phyloP scores from a whole-genome alignment of 2,329 filamentous ascomycete species.

The Exophiala aquamarina region DNA sequence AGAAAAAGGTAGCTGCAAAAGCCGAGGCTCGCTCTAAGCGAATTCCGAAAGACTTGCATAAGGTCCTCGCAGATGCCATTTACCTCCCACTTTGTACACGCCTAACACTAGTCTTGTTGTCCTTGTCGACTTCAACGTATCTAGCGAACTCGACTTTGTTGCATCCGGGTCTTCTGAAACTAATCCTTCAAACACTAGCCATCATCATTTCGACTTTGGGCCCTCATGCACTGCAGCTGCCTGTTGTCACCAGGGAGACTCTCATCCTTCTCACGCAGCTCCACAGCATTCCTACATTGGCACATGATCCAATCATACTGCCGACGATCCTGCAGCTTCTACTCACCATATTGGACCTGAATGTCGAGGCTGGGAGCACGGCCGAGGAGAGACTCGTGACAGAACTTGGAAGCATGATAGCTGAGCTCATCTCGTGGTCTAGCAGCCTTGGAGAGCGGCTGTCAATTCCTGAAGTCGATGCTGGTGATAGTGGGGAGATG shows the following conservation, averaged over 20 bases:
- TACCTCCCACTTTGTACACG: conserved; percentile 84
- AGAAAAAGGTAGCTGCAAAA: conserved; percentile 51
- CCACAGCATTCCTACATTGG: conserved; percentile 49
- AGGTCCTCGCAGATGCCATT: conserved; percentile 72
- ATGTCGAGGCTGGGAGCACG: conserved; percentile 49
- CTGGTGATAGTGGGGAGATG: conserved; percentile 56
- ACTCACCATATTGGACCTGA: conserved; percentile 78
- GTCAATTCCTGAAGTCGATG: conserved; percentile 44
- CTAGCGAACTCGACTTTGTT: conserved; percentile 49
- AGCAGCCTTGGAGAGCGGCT: conserved; percentile 67
- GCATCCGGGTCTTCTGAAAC: conserved; percentile 71
- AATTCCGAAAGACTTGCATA: conserved; percentile 75
- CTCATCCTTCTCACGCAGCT: conserved; percentile 79
- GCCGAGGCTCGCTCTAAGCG: conserved; percentile 51
- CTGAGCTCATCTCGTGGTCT: conserved; percentile 89
- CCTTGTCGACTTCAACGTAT: conserved; percentile 29
- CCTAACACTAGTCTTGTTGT: conserved; percentile 60
- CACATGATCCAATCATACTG: conserved; percentile 65
- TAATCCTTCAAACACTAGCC: conserved; percentile 83
- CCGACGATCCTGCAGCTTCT: conserved; percentile 77
- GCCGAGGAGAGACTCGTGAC: conserved; percentile 70
- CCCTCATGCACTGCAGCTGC: conserved; percentile 71
- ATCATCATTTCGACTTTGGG: conserved; percentile 81
- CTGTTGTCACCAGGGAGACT: conserved; percentile 79
- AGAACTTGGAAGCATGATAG: conserved; percentile 70